Conservation (phyloP, 345 rosid genomes). For the Gossypium thurberi region DNA sequence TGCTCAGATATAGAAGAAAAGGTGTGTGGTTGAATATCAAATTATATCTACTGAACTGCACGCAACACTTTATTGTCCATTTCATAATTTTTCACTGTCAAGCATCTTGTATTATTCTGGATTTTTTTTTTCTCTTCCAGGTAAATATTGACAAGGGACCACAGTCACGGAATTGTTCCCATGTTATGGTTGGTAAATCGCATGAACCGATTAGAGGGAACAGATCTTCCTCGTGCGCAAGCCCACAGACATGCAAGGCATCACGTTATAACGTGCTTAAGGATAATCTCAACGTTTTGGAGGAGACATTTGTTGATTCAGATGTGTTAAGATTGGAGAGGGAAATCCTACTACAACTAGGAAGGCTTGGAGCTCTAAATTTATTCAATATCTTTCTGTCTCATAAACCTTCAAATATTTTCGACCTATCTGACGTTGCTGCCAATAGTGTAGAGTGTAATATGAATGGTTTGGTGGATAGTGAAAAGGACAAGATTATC, state of each 20-base stretch:
- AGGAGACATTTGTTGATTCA: constrained; percentile 47
- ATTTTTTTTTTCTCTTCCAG: constrained; percentile 26
- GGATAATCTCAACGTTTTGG: constrained; percentile 60
- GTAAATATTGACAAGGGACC: constrained; percentile 25
- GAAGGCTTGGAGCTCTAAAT: constrained; percentile 60
- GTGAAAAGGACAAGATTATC: not conserved
- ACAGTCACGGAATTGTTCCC: constrained; percentile 13
- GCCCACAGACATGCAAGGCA: constrained; percentile 18
- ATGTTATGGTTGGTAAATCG: constrained; percentile 8
- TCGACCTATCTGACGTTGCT: constrained; percentile 30
- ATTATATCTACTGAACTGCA: not conserved
- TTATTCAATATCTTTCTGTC: constrained; percentile 41
- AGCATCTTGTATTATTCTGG: constrained; percentile 3
- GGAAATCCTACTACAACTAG: constrained; percentile 55
- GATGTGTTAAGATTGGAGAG: constrained; percentile 44
- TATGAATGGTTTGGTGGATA: constrained; percentile 14
- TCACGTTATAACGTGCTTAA: constrained; percentile 44
- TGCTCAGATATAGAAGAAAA: constrained; percentile 26
- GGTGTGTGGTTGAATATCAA: constrained; percentile 23
- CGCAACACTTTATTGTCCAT: not conserved
- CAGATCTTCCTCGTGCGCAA: constrained; percentile 10
- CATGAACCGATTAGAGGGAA: not conserved
- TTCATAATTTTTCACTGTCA: not conserved
- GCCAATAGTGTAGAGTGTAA: constrained; percentile 17
- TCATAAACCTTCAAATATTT: constrained; percentile 22